Percentiles rank a stretch among this genome's conserved stretches.
Evolutionary conservation across 1,139 yeast species (phyloP).

Genomic region (Blastobotrys indianensis): DNA sequence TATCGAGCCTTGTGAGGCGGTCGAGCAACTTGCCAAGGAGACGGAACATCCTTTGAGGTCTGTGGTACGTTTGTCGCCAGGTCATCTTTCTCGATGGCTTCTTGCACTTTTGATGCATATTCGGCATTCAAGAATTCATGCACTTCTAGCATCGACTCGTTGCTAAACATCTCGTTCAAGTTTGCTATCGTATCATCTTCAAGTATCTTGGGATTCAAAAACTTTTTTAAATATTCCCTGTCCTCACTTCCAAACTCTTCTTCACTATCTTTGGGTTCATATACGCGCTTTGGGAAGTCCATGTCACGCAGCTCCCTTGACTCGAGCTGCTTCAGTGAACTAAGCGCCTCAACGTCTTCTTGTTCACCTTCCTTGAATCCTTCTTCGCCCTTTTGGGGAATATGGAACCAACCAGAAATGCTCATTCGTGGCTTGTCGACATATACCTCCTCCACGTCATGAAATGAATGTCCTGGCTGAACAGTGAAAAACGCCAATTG

Average conservation of each 20-base stretch:
- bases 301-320: constrained; percentile 69
- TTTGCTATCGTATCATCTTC: constrained; percentile 37
- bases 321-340: constrained; percentile 77
- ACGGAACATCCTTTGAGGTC: constrained; percentile 46
- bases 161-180: constrained; percentile 50
- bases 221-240: constrained; percentile 34
- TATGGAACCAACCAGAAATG: constrained; percentile 98
- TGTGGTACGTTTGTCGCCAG: constrained; percentile 54
- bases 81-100: constrained; percentile 39
- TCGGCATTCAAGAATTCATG: constrained; percentile 54
- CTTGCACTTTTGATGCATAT: constrained; percentile 45
- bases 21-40: constrained; percentile 86
- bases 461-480: constrained; percentile 93
- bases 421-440: constrained; percentile 85
- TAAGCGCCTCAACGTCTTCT: constrained; percentile 65
- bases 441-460: constrained; percentile 95
- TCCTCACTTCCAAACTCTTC: constrained; percentile 15
- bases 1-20: constrained; percentile 94
- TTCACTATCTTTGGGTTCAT: constrained; percentile 19
- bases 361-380: constrained; percentile 75
- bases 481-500: constrained; percentile 94
- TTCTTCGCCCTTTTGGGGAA: constrained; percentile 87
- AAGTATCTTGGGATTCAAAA: constrained; percentile 53
- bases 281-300: constrained; percentile 63
- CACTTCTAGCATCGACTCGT: constrained; percentile 67